These are phyloP conservation scores for Colletotrichum godetiae DNA, from an alignment of 2,329 filamentous ascomycete genomes.

Conservation along the genomic window DNA sequence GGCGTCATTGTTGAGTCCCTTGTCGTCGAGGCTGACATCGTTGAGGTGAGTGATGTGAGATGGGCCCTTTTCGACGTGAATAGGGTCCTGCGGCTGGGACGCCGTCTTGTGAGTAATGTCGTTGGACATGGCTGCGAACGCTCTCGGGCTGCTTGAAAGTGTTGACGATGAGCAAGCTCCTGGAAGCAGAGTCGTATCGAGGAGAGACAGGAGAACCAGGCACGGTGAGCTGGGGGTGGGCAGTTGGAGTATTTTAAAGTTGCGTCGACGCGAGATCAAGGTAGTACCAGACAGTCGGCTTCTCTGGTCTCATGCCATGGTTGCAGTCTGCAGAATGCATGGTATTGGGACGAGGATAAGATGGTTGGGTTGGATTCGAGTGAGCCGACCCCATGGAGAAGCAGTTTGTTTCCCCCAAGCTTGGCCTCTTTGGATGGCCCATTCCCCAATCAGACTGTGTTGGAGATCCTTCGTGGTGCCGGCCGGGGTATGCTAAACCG, in stretches of 20 bases:
- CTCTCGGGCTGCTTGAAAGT: slow-evolving; percentile 12
- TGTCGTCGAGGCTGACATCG: slow-evolving; percentile 49
- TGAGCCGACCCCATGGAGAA: not conserved
- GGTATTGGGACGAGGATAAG: slow-evolving; percentile 5
- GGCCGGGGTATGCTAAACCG: not conserved
- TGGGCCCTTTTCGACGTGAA: slow-evolving; percentile 45
- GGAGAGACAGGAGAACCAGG: not conserved
- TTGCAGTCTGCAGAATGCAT: slow-evolving; percentile 30
- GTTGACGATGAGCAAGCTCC: slow-evolving; percentile 22
- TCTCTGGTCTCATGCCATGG: slow-evolving; percentile 6
- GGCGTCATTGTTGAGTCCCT: slow-evolving; percentile 51
- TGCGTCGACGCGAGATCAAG: slow-evolving; percentile 14
- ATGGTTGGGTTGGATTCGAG: not conserved
- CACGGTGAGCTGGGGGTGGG: slow-evolving; percentile 8
- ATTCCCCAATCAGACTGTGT: slow-evolving; percentile 21
- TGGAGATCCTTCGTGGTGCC: slow-evolving; percentile 5
- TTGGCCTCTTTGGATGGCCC: slow-evolving; percentile 2
- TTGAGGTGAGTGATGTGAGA: slow-evolving; percentile 45
- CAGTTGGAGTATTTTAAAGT: slow-evolving; percentile 25
- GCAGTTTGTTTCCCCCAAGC: slow-evolving; percentile 20
- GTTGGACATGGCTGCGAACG: slow-evolving; percentile 23
- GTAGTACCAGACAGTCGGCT: slow-evolving; percentile 23
- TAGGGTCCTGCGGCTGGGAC: slow-evolving; percentile 32
- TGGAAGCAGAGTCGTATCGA: slow-evolving; percentile 22
- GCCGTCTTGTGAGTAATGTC: slow-evolving; percentile 18